Evolutionary conservation across 495 filamentous ascomycete genomes (phyloP), one percentile per base, ranked within the genome.

Genomic region (Penicillium goetzii): DNA sequence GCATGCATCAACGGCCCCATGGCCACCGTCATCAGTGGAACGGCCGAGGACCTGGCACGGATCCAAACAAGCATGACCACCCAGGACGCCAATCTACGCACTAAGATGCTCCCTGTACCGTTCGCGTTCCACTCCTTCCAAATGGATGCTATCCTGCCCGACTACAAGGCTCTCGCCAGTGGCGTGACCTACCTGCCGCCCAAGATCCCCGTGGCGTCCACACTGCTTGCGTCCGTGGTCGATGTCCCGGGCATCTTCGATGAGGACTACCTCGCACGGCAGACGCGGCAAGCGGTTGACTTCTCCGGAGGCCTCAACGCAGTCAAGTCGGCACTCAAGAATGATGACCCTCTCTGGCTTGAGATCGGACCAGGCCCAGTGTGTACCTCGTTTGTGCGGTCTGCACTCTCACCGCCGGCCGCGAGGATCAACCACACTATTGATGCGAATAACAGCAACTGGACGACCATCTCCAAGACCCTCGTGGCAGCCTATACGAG

Each of bases 81-180:
- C 34, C 23, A 51, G 21, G 21, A 21, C 53, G 6, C 30, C 14
- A n/a, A 17, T 25, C 15, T 21, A 8, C 58, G 33, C n/a, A 9
- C 58, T 12, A 59, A 34, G 9, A 25, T 21, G 15, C 30, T 59
- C 9, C 21, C 43, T 7, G 26, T 59, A 1, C 30, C 86, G 23
- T 91, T 84, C 61, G 90, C 89, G 7, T 92, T 90, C 78, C 90
- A 92, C 72, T 89, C 90, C 0, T 76, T 81, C 1, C 90, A 92
- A 65, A 81, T 91, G 17, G 87, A 92, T 38, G 79, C 85, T n/a
- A 87, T 92, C n/a, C 68, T 90, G 10, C 82, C 85, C 8, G 63
- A 75, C 11, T 82, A 80, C 32, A 79, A 10, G 6, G 8, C 4
- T 7, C 4, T 50, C 5, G 45, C 58, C 4, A 9, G 15, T 2